Evolutionary conservation across 768 basidiomycete species (phyloP).

Genomic region (Auricularia cornea): DNA sequence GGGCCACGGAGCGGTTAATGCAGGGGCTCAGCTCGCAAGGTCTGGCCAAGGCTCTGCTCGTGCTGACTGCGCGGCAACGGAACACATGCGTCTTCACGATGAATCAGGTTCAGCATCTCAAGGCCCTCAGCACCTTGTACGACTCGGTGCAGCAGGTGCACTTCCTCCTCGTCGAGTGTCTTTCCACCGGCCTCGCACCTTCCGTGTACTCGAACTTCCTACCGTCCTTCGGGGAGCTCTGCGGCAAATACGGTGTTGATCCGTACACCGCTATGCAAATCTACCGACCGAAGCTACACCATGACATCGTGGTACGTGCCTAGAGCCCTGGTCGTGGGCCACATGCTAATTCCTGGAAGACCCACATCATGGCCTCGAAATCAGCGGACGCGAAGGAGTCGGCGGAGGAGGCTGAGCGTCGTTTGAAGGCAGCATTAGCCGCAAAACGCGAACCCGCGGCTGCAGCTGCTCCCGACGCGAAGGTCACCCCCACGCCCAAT

Average conservation of each 20-base stretch:
- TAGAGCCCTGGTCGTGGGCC: not conserved
- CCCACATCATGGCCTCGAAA: slow-evolving; percentile 17
- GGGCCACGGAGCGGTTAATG: slow-evolving; percentile 25
- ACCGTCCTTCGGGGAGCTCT: slow-evolving; percentile 67
- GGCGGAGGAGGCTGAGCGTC: slow-evolving; percentile 14
- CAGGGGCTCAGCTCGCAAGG: slow-evolving; percentile 53
- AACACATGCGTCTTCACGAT: slow-evolving; percentile 75
- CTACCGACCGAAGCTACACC: slow-evolving; percentile 75
- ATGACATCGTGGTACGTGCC: slow-evolving; percentile 13
- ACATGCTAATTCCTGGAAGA: not conserved
- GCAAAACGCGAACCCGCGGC: not conserved
- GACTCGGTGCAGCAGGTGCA: slow-evolving; percentile 88
- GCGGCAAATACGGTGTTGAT: slow-evolving; percentile 68
- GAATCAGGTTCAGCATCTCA: slow-evolving; percentile 60
- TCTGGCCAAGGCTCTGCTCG: slow-evolving; percentile 63
- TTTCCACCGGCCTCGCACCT: slow-evolving; percentile 62
- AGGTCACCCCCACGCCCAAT: not conserved
- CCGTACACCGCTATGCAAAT: slow-evolving; percentile 92
- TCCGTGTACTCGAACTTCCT: slow-evolving; percentile 69
- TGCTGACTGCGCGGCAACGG: slow-evolving; percentile 87
- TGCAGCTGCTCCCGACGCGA: not conserved
- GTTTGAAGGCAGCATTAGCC: not conserved
- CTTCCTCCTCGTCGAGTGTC: slow-evolving; percentile 84
- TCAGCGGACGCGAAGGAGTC: slow-evolving; percentile 16
- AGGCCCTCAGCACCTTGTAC: slow-evolving; percentile 78